These are phyloP conservation scores for Hortiboletus flavorubellus DNA, from an alignment of 768 basidiomycete genomes.

Conservation along the genomic window DNA sequence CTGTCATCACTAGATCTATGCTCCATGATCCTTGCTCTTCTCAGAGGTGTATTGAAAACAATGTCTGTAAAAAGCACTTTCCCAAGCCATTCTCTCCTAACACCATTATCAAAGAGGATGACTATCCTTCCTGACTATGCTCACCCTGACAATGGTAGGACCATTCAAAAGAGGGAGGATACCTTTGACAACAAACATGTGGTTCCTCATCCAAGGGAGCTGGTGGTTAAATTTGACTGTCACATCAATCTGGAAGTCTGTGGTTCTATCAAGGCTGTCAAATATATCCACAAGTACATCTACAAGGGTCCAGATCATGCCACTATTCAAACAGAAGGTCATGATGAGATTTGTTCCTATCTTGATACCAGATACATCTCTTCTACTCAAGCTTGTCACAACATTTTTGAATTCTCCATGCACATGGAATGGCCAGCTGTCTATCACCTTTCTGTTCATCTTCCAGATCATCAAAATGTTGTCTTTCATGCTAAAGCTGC, in stretches of 20 bases:
- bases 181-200: conserved; percentile 23
- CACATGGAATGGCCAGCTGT: conserved; percentile 7
- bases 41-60: conserved; percentile 31
- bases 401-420: conserved; percentile 2
- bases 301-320: conserved; percentile 39
- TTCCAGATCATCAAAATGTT: neutral
- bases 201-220: conserved; percentile 38
- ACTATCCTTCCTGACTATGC: conserved; percentile 40
- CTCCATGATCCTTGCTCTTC: conserved; percentile 42
- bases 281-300: conserved; percentile 35
- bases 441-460: neutral
- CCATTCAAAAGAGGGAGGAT: conserved; percentile 19
- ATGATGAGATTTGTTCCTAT: conserved; percentile 2
- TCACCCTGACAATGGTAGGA: conserved; percentile 34
- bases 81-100: conserved; percentile 37
- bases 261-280: conserved; percentile 36
- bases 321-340: neutral
- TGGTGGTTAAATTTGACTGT: conserved; percentile 36
- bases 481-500: neutral
- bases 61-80: conserved; percentile 33
- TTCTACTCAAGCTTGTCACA: neutral
- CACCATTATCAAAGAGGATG: conserved; percentile 38
- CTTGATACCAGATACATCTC: neutral
- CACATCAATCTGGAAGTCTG: conserved; percentile 50
- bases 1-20: conserved; percentile 35